Conservation (phyloP, 2,329 filamentous ascomycete genomes). For the Xylaria sp. region DNA sequence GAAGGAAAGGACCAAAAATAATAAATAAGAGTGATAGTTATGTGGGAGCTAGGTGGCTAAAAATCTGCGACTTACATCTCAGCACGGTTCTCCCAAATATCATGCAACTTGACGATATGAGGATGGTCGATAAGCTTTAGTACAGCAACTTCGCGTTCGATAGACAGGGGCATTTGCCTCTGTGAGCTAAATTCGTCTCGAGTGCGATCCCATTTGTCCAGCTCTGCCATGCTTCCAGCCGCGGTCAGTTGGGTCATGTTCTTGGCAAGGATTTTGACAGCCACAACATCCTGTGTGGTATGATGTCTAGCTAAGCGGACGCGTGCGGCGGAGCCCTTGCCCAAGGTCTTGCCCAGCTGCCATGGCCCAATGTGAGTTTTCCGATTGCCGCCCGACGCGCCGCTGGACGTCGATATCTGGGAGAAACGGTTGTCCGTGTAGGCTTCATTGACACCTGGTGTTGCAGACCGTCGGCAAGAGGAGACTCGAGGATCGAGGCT, state of each 20-base stretch:
- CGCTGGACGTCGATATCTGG: slow-evolving; percentile 37
- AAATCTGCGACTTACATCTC: slow-evolving; percentile 72
- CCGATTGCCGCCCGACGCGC: slow-evolving; percentile 47
- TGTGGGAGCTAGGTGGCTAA: slow-evolving; percentile 2
- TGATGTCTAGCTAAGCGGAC: slow-evolving; percentile 85
- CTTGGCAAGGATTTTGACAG: slow-evolving; percentile 95
- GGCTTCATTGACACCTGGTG: slow-evolving; percentile 18
- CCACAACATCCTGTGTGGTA: slow-evolving; percentile 78
- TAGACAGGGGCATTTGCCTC: slow-evolving; percentile 79
- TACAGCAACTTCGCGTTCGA: slow-evolving; percentile 94
- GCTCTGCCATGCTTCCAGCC: slow-evolving; percentile 81
- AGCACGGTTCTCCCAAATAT: slow-evolving; percentile 96
- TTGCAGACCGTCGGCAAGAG: slow-evolving; percentile 6
- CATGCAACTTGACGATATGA: slow-evolving; percentile 91
- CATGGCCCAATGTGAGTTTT: slow-evolving; percentile 90
- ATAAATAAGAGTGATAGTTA: neutral
- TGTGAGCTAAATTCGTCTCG: slow-evolving; percentile 63
- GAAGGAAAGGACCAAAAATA: neutral
- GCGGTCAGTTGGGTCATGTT: slow-evolving; percentile 78
- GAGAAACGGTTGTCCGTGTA: slow-evolving; percentile 35
- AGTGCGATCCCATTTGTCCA: slow-evolving; percentile 74
- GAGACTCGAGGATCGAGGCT: neutral
- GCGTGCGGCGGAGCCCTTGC: slow-evolving; percentile 85
- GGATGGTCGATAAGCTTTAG: slow-evolving; percentile 96
- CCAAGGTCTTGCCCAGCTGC: slow-evolving; percentile 87